Conservation (phyloP, 148 eudicot species). For the Beta vulgaris region DNA sequence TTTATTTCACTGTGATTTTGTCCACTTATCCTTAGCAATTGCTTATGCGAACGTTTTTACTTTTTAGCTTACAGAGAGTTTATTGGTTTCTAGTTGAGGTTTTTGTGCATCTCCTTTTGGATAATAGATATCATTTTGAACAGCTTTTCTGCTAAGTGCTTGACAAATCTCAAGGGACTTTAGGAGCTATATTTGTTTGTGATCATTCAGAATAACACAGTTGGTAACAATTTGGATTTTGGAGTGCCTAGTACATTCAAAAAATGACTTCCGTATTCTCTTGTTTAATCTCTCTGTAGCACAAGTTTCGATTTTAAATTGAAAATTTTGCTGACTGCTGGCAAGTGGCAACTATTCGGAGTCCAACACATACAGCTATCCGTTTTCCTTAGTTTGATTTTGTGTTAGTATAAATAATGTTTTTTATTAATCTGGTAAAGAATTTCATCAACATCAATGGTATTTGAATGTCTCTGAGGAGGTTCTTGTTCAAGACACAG, state of each 20-base stretch:
- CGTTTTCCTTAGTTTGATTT: background rate
- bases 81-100: background rate
- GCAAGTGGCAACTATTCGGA: background rate
- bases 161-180: background rate
- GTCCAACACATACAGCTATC: background rate
- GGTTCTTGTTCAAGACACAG: too few relatives aligned
- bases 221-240: background rate
- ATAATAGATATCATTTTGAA: background rate
- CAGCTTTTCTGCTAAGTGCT: background rate
- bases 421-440: too few relatives aligned
- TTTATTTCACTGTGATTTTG: background rate
- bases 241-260: background rate
- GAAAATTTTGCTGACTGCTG: background rate
- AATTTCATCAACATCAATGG: too few relatives aligned
- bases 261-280: background rate
- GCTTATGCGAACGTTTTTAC: background rate
- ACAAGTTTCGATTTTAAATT: background rate
- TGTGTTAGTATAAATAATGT: background rate
- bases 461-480: too few relatives aligned
- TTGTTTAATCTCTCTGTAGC: background rate
- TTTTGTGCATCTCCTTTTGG: background rate
- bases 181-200: background rate
- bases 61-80: background rate
- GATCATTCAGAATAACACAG: background rate
- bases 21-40: background rate